Percentiles rank a stretch among this genome's conserved stretches.
Conservation (phyloP, 768 basidiomycete species). For the Cubamyces lactineus region DNA sequence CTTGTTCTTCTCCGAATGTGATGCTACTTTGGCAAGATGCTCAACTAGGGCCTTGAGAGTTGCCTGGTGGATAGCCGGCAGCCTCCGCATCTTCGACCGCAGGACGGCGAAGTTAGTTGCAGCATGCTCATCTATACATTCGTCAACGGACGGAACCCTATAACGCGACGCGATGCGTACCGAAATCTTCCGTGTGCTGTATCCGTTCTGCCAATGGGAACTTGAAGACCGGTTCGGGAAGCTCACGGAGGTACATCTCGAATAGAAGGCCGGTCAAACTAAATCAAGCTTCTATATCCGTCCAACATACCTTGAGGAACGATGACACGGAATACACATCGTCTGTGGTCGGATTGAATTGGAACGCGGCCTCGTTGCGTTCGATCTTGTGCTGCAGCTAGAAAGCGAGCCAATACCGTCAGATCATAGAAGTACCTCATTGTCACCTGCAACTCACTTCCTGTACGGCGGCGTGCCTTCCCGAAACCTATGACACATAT, state of each 20-base stretch:
- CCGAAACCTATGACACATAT: conserved; percentile 61
- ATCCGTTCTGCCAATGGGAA: conserved; percentile 80
- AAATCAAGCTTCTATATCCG: no score
- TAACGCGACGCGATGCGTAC: conserved; percentile 41
- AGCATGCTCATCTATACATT: conserved; percentile 64
- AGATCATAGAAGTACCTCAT: no score
- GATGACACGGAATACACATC: conserved; percentile 86
- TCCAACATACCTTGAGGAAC: conserved; percentile 68
- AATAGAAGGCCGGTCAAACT: no score
- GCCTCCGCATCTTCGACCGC: conserved; percentile 82
- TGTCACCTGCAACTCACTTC: conserved; percentile 50
- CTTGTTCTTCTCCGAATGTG: conserved; percentile 76
- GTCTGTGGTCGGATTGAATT: conserved; percentile 69
- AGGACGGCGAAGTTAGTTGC: conserved; percentile 73
- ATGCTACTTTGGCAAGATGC: conserved; percentile 75
- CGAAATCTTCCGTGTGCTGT: conserved; percentile 77
- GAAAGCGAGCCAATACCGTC: background rate
- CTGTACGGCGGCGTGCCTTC: conserved; percentile 83
- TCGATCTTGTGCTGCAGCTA: conserved; percentile 89
- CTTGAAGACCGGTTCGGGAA: conserved; percentile 89
- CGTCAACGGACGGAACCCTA: background rate
- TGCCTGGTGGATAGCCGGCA: conserved; percentile 84
- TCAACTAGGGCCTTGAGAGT: conserved; percentile 82
- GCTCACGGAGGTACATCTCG: conserved; percentile 64
- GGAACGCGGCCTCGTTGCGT: conserved; percentile 75